Evolutionary conservation across 345 rosid genomes (phyloP), one percentile per base, ranked within the genome.

Genomic region (Conringia planisiliqua): DNA sequence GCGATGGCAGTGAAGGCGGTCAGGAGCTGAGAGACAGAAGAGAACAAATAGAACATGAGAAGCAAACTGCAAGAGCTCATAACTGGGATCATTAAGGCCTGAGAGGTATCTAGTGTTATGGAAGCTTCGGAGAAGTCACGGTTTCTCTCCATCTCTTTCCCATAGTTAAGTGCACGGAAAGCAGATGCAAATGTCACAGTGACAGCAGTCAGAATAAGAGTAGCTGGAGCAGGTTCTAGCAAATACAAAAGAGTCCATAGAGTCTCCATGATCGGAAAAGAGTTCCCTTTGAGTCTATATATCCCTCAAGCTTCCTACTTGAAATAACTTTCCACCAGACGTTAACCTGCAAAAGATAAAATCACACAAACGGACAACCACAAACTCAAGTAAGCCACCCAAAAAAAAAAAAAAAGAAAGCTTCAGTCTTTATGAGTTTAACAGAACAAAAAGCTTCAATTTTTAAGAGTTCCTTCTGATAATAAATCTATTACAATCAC

Each of bases 11-110:
- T 95, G 66, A 95, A 92, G 9, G 85, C 96, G 17, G 99, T 87
- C 38, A 95, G 93, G 59, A 92, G 81, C 65, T 91, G 97, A 36
- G 97, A 92, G 27, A 95, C 97, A 0, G 97, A 92, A 60, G 96
- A 90, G 78, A 95, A 95, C 72, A 95, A 70, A 81, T 92, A 95
- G 85, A 95, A 92, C 99, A 92, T 90, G 81, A 90, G 64, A 65
- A 92, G 97, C 89, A 95, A 84, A 74, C 97, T 92, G 85, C 97
- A 92, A 27, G 99, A 95, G 89, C 99, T 95, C 97, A 95, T 86
- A 22, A 92, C 56, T 7, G 99, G 99, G 79, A 95, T 91, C 99
- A 95, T 90, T 11, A 92, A 78, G 11, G 97, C 99, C 56, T 92
- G 99, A 7, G 97, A 95, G 72, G 82, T 85, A 70, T 95, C 97